Conservation (phyloP, 306 rosid genomes). For the Albizia julibrissin region DNA sequence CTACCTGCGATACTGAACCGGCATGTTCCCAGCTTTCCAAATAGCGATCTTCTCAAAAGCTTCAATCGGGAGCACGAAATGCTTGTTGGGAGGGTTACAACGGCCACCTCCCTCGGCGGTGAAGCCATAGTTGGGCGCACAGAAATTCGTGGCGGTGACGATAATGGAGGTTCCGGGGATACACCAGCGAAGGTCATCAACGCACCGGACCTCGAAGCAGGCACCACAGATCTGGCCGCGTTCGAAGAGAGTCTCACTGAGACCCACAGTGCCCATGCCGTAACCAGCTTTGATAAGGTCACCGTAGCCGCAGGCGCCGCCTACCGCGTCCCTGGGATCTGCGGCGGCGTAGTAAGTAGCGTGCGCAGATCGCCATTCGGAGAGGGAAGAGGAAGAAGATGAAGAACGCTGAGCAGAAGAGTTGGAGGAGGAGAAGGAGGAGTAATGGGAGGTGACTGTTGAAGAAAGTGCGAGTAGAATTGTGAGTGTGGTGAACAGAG, state of each 20-base stretch:
- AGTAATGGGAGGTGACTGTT: slow-evolving; percentile 51
- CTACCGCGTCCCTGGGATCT: slow-evolving; percentile 81
- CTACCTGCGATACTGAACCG: slow-evolving; percentile 88
- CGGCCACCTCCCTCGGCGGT: slow-evolving; percentile 82
- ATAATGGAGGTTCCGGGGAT: slow-evolving; percentile 85
- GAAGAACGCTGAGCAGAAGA: slow-evolving; percentile 3
- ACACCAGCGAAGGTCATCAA: slow-evolving; percentile 91
- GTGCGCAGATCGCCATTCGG: slow-evolving; percentile 83
- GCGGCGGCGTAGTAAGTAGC: slow-evolving; percentile 92
- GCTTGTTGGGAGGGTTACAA: slow-evolving; percentile 89
- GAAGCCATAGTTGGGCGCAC: slow-evolving; percentile 90
- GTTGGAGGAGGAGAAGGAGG: slow-evolving; percentile 30
- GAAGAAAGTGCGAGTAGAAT: slow-evolving; percentile 42
- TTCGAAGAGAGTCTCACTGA: slow-evolving; percentile 75
- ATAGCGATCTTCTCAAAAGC: slow-evolving; percentile 96
- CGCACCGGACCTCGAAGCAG: slow-evolving; percentile 78
- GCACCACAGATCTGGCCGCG: slow-evolving; percentile 99
- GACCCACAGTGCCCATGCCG: slow-evolving; percentile 87
- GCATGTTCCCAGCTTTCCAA: slow-evolving; percentile 98
- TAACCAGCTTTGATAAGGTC: slow-evolving; percentile 71
- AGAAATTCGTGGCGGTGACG: slow-evolving; percentile 87
- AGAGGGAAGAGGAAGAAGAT: slow-evolving; percentile 35
- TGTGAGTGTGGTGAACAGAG: slow-evolving; percentile 14
- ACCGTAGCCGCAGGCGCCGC: slow-evolving; percentile 97
- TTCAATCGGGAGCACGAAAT: slow-evolving; percentile 87